Conservation (phyloP, 169 alveolate species). For the Plasmodium falciparum region DNA sequence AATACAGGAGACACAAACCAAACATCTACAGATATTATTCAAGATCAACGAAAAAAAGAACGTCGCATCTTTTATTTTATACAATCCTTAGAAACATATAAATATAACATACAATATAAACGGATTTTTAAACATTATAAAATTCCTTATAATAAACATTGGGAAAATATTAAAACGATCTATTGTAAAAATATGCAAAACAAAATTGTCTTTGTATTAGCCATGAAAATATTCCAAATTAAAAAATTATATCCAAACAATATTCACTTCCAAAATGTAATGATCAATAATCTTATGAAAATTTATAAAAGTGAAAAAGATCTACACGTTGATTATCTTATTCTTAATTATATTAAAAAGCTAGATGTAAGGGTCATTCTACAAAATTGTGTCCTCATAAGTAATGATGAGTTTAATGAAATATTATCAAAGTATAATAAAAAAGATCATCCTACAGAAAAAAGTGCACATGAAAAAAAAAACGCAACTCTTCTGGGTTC, state of each 20-base stretch:
- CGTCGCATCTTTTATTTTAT: conserved; percentile 27
- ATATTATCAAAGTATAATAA: conserved; percentile 6
- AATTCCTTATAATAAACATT: conserved; percentile 31
- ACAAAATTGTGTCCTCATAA: conserved; percentile 51
- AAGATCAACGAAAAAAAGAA: conserved; percentile 36
- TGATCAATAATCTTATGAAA: conserved; percentile 70
- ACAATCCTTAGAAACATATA: conserved; percentile 53
- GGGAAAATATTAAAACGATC: conserved; percentile 29
- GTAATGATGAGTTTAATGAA: conserved; percentile 42
- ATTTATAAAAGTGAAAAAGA: conserved; percentile 65
- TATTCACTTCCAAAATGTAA: conserved; percentile 45
- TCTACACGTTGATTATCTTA: conserved; percentile 33
- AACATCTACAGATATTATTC: neutral
- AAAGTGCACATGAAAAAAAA: neutral
- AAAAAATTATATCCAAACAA: conserved; percentile 47
- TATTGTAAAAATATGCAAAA: conserved; percentile 62
- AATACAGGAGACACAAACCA: neutral
- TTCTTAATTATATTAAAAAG: conserved; percentile 41
- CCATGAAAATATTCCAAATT: conserved; percentile 56
- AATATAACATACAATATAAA: conserved; percentile 53
- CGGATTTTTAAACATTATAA: conserved; percentile 44
- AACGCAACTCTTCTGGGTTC: no score
- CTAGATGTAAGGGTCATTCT: conserved; percentile 59
- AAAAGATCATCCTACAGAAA: neutral
- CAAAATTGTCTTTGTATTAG: conserved; percentile 53